Base-by-base conservation (phyloP, 306 rosid genomes). In the Medicago arabica region DNA sequence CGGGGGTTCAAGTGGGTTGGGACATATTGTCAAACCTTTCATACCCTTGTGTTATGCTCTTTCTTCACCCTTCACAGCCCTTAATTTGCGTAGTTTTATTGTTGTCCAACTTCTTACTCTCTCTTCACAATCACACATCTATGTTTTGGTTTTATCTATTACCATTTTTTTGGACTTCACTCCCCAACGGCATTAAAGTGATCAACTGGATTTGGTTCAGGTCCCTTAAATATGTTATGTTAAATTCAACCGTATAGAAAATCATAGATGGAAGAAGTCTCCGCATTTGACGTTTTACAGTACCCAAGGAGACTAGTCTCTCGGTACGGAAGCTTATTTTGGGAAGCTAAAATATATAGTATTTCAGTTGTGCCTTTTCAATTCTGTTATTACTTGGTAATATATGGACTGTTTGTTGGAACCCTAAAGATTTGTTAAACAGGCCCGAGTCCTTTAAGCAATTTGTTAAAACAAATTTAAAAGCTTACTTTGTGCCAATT, bases 381-480 rank as follows among this genome's bases (percentile, higher is more conserved):
- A 28, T 19, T 70, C 51, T 57, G 15, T 21, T 21, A 10, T 7
- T 40, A 65, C 50, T 18, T 50, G 49, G 44, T 40, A 34, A 14
- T 15, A n/a, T 34, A 9, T 67, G 39, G 19, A 12, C 63, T 81
- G 62, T 11, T 40, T 54, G 14, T 69, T 59, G n/a, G 71, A 71
- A 75, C 10, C 6, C 50, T 80, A 9, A 9, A 7, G 9, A 2
- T 47, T 55, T 63, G 58, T 39, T 16, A 55, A 63, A 47, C 49
- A 73, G 46, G 57, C 47, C 49, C 7, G 16, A 39, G 41, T 72
- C 40, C 58, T 60, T 64, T 46, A 62, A 70, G 36, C 68, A 51
- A 16, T 3, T 44, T 23, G 25, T 18, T 67, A 1, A 21, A 57
- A 25, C 9, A 28, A 72, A 69, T 43, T 72, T 49, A 2, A 18